Evolutionary conservation across 148 eudicot genomes (phyloP), one percentile per base, ranked within the genome.

Genomic region (Nyssa sinensis): DNA sequence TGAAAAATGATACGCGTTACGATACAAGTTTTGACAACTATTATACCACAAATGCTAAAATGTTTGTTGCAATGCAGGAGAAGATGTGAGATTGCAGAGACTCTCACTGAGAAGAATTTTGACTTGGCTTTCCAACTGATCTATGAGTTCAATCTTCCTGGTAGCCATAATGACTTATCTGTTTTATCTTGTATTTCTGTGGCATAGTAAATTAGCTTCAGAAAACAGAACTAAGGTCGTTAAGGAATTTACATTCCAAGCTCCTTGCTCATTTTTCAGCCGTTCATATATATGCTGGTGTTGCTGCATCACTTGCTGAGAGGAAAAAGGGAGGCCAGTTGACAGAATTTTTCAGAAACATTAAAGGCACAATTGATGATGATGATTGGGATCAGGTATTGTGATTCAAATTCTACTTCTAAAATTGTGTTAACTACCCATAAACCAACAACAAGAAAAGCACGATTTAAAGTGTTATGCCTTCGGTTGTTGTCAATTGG

Each of bases 231-330:
- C 25, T 49, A 9, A 37, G 44, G 35, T 63, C 64, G 66, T 66
- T 41, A 3, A 25, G 79, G 25, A 75, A 39, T 69, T 62, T 73
- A 49, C 25, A 65, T 68, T 51, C 23, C 69, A 66, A 77, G 75
- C 27, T 53, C 73, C 64, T 77, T 55, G 68, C 71, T 69, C 44
- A 23, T 74, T 71, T 76, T 60, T 65, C 89, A 95, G 99, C 94
- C 78, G 96, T 95, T 77, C 94, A 95, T 77, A 95, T 95, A 75
- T 95, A 95, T 85, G 99, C 99, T 79, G 99, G 96, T 65, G 96
- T 95, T 83, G 96, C 99, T 62, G 89, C 99, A 74, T 95, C 99
- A 30, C 96, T 95, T 83, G 99, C 99, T 77, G 99, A 95, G 79
- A 88, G 99, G 79, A 95, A 95, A 78, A 95, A 72, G 75, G 99